Evolutionary conservation across 345 rosid species (phyloP), one percentile per base, ranked within the genome.

Genomic region (Eucalyptus brandiana): DNA sequence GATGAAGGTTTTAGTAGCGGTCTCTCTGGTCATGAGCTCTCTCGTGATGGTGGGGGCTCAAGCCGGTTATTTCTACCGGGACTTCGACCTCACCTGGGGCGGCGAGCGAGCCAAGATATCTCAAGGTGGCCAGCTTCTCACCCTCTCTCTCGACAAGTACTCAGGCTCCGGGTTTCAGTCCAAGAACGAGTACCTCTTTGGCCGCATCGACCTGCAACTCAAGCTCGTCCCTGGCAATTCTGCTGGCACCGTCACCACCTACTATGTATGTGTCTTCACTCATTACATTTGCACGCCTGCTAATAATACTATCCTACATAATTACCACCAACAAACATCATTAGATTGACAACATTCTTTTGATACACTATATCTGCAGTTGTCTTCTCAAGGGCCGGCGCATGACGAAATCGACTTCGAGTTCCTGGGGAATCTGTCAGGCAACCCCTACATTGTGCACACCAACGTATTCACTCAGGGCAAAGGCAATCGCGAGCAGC

Each of bases 241-340:
- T 6, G 96, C 97, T 3, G 96, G 96, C 87, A 94, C 95, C 1
- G 96, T 95, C 72, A 93, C 97, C 24, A 90, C 97, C 30, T 95
- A 91, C 87, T 95, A 95, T 87, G 97, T 94, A 90, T 83, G 89
- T 44, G 48, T 69, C 45, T 21, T 37, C 50, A 10, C 80, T n/a
- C 32, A 5, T 49, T 5, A 12, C 14, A 12, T n/a, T 3, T 86
- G 48, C n/a, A 6, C 86, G 34, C 30, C 9, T 17, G 72, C 42
- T 65, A 32, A 65, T 65, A n/a, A 1, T n/a, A 65, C 37, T 65
- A n/a, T 65, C 76, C 40, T 8, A n/a, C 76, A n/a, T 65, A 65
- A n/a, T 65, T n/a, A n/a, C 40, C 40, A 65, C n/a, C 11, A 40
- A 65, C 37, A n/a, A 65, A 16, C 37, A n/a, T 14, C 40, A 16